Evolutionary conservation across 768 basidiomycete genomes (phyloP), one percentile per base, ranked within the genome.

Genomic region (Xerocomellus dryophilus): DNA sequence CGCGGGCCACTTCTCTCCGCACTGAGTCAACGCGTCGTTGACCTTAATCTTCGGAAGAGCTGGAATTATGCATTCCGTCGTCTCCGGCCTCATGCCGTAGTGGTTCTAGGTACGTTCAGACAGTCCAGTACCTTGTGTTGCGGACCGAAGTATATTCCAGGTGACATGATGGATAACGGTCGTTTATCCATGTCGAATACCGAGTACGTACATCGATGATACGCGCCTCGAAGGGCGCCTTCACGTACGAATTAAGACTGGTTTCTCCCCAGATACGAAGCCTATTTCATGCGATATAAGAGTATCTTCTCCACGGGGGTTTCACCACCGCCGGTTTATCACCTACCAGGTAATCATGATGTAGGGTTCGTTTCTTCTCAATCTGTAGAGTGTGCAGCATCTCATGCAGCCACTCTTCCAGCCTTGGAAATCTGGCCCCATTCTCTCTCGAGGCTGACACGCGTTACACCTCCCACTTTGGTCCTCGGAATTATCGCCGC

Each of bases 271-370:
- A 97, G 95, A 70, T 95, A 96, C 63, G 81, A 85, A 51, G 56
- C 67, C 5, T 94, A 94, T 63, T 81, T 77, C 54, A 65, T 65
- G 20, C 79, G 86, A 43, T 97, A 92, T 74, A 78, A 75, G 53
- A 73, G 73, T 42, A 92, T 93, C 32, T 95, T 96, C 72, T 69
- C 74, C 27, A 53, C 73, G 20, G 69, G 78, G 7, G 59, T 74
- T 10, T 58, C 68, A 7, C 59, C 63, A 17, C 73, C 81, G 4
- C 84, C 86, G 0, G 73, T 77, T 54, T 86, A 85, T 69, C 88
- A 83, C 65, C 78, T 95, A 27, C 87, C 93, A 3, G 96, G 96
- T 7, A 98, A 98, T 66, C 93, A 94, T 64, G 96, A 98, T 63
- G 77, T 88, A 32, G 90, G 89, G 83, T 90, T 66, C 53, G 78